These are phyloP conservation scores for Chenopodium album DNA, from an alignment of 148 eudicot species.

Conservation along the genomic window DNA sequence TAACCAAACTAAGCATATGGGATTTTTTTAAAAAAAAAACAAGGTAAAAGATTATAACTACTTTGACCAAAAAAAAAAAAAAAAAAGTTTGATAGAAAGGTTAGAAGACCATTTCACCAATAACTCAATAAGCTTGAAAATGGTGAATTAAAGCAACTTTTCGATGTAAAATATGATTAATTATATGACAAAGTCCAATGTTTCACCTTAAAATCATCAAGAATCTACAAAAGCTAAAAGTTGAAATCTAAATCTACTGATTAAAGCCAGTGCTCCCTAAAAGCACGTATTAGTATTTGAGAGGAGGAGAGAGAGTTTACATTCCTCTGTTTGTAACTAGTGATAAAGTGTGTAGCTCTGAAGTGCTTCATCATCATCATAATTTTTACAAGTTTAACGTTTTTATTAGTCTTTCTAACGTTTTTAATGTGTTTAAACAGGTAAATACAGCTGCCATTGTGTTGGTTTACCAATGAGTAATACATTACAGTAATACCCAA, in stretches of 20 bases:
- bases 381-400: background rate
- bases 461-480: background rate
- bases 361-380: background rate
- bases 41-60: too few relatives aligned
- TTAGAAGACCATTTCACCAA: too few relatives aligned
- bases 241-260: slow-evolving; percentile 54
- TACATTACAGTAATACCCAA: too few relatives aligned
- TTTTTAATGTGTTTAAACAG: background rate
- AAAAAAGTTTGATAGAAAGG: too few relatives aligned
- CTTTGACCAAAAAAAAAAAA: too few relatives aligned
- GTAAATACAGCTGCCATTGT: background rate
- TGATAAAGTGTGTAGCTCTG: background rate
- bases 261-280: slow-evolving; percentile 45
- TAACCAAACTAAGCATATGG: too few relatives aligned
- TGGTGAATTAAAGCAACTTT: background rate
- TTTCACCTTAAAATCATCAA: slow-evolving; percentile 44
- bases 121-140: too few relatives aligned
- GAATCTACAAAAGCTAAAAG: slow-evolving; percentile 51
- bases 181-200: slow-evolving; percentile 5
- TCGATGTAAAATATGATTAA: background rate
- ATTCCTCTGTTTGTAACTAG: background rate
- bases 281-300: slow-evolving; percentile 18
- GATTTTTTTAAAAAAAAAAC: too few relatives aligned
- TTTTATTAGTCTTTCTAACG: background rate
- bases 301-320: background rate